These are phyloP conservation scores for Entomortierella beljakovae DNA, from an alignment of 192 early-diverging fungal species.

Conservation along the genomic window DNA sequence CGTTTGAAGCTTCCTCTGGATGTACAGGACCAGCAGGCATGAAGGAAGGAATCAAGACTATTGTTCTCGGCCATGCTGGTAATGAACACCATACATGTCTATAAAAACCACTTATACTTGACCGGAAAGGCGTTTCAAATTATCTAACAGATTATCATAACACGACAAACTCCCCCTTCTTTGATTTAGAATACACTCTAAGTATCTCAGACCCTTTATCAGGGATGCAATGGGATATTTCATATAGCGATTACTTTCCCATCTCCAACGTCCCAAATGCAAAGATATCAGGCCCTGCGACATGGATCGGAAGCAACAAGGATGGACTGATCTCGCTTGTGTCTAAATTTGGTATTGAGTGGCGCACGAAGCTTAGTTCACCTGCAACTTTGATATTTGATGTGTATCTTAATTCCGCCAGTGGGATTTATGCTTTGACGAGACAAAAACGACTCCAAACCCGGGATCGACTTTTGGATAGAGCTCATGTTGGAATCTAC, in stretches of 20 bases:
- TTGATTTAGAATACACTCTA: constrained; percentile 27
- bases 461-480: neutral
- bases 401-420: constrained; percentile 8
- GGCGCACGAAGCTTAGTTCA: constrained; percentile 25
- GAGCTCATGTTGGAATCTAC: constrained; percentile 31
- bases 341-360: neutral
- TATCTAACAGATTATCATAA: neutral
- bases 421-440: neutral
- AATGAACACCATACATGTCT: neutral
- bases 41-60: constrained; percentile 13
- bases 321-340: constrained; percentile 19
- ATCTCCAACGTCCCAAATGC: neutral
- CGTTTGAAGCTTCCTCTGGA: constrained; percentile 8
- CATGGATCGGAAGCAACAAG: constrained; percentile 30
- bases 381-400: constrained; percentile 42
- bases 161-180: neutral
- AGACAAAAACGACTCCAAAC: constrained; percentile 7
- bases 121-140: neutral
- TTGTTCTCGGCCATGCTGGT: constrained; percentile 46
- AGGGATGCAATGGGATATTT: constrained; percentile 41
- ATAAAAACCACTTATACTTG: no score
- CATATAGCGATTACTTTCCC: constrained; percentile 46
- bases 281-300: neutral
- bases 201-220: constrained; percentile 30
- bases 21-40: constrained; percentile 34